Conservation (phyloP, 768 basidiomycete species). For the Naganishia onofrii region DNA sequence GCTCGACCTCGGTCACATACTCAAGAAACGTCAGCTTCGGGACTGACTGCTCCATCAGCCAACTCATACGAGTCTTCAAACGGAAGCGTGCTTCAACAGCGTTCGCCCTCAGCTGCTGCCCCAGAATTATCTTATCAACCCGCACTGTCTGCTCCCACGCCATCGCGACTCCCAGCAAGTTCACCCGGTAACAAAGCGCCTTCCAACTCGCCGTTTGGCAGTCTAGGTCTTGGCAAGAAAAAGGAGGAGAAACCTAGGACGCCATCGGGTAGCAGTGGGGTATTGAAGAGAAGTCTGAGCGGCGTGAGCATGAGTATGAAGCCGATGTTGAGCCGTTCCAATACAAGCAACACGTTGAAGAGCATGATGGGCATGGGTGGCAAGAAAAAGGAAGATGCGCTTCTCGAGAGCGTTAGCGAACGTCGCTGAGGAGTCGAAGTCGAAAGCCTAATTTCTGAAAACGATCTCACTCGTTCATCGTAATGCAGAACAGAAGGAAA, state of each 20-base stretch:
- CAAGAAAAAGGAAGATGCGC: conserved; percentile 5
- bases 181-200: background rate
- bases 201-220: conserved; percentile 12
- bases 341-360: background rate
- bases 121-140: background rate
- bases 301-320: conserved; percentile 17
- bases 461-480: background rate
- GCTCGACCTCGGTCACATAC: conserved; percentile 14
- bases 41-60: background rate
- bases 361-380: conserved; percentile 1
- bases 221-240: conserved; percentile 11
- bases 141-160: background rate
- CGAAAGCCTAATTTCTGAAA: no score
- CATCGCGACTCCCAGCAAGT: background rate
- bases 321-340: conserved; percentile 7
- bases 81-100: background rate
- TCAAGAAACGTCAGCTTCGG: background rate
- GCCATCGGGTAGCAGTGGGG: conserved; percentile 1
- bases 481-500: background rate
- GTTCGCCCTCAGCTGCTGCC: background rate
- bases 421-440: background rate
- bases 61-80: conserved; percentile 5
- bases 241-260: conserved; percentile 4
- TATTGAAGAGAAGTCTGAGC: conserved; percentile 15
- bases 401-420: conserved; percentile 1